Conservation (phyloP, 2,329 filamentous ascomycete genomes). For the Hypoxylon sp. region DNA sequence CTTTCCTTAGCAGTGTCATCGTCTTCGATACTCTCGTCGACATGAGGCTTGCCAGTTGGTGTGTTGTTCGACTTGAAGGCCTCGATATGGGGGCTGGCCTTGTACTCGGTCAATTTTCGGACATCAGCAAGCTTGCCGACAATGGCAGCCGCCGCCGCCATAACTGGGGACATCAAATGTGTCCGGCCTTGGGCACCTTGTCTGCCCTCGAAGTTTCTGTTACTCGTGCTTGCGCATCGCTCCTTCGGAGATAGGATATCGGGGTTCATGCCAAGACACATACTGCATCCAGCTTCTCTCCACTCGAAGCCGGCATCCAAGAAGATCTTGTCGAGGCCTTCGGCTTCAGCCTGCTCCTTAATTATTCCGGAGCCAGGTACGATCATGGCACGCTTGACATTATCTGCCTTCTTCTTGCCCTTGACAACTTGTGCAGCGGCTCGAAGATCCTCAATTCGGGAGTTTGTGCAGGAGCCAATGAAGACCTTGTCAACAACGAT, state of each 20-base stretch:
- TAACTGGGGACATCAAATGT: conserved; percentile 96
- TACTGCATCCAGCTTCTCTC: conserved; percentile 98
- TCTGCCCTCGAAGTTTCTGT: conserved; percentile 97
- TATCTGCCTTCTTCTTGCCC: conserved; percentile 87
- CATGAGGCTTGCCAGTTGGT: conserved; percentile 61
- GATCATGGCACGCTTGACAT: conserved; percentile 95
- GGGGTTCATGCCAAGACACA: conserved; percentile 99
- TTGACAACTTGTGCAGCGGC: conserved; percentile 88
- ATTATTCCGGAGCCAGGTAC: conserved; percentile 96
- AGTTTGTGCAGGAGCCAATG: conserved; percentile 98
- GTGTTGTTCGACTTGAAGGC: conserved; percentile 60
- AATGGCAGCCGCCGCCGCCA: conserved; percentile 93
- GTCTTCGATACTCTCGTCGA: conserved; percentile 67
- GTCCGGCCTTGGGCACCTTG: conserved; percentile 93
- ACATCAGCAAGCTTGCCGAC: conserved; percentile 94
- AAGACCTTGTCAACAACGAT: conserved; percentile 95
- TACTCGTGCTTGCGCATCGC: conserved; percentile 94
- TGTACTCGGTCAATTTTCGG: conserved; percentile 78
- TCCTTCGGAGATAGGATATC: conserved; percentile 94
- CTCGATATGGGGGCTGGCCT: conserved; percentile 72
- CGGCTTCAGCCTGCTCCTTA: conserved; percentile 90
- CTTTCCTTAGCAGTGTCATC: conserved; percentile 68
- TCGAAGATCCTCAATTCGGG: conserved; percentile 94
- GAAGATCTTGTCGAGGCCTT: conserved; percentile 96
- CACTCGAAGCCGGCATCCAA: conserved; percentile 94